phyloP scores from a whole-genome alignment of 2,329 filamentous ascomycete species.

The Anisogramma anomala region DNA sequence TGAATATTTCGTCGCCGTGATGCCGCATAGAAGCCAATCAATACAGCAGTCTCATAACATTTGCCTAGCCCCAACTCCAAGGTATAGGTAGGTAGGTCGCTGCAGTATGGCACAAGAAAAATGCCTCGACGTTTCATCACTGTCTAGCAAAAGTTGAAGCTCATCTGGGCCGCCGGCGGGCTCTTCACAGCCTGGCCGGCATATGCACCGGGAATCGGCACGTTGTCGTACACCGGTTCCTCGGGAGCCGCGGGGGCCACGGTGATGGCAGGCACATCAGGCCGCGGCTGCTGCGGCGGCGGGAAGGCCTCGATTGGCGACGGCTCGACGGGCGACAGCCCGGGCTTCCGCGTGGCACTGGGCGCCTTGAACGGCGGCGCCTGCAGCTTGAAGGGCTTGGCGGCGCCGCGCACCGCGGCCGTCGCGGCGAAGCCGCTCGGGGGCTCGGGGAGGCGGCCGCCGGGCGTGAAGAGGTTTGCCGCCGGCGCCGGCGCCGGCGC shows the following conservation, averaged over 20 bases:
- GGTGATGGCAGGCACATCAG: constrained; percentile 29
- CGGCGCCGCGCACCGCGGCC: constrained; percentile 21
- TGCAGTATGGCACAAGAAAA: constrained; percentile 12
- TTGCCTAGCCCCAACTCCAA: constrained; percentile 6
- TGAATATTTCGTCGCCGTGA: constrained; percentile 1
- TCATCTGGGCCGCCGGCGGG: constrained; percentile 34
- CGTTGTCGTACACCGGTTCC: constrained; percentile 72
- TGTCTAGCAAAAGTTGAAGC: constrained; percentile 27
- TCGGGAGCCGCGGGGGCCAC: constrained; percentile 59
- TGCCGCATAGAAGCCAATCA: not conserved
- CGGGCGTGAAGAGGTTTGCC: constrained; percentile 39
- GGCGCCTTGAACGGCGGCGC: constrained; percentile 71
- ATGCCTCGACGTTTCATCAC: constrained; percentile 14
- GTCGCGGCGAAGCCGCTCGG: constrained; percentile 47
- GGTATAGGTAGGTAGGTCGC: constrained; percentile 6
- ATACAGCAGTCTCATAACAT: not conserved
- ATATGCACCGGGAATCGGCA: constrained; percentile 84
- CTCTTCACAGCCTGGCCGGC: constrained; percentile 42
- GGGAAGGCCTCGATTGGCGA: constrained; percentile 14
- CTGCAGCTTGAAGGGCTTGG: constrained; percentile 70
- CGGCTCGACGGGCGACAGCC: constrained; percentile 44
- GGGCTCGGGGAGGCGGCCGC: constrained; percentile 47
- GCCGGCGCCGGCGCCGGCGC: not conserved
- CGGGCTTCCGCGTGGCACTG: constrained; percentile 53
- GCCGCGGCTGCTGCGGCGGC: constrained; percentile 21